Percentiles rank a stretch among this genome's conserved stretches.
Evolutionary conservation across 371 early-diverging fungal genomes (phyloP).

Genomic region (Conidiobolus coronatus): DNA sequence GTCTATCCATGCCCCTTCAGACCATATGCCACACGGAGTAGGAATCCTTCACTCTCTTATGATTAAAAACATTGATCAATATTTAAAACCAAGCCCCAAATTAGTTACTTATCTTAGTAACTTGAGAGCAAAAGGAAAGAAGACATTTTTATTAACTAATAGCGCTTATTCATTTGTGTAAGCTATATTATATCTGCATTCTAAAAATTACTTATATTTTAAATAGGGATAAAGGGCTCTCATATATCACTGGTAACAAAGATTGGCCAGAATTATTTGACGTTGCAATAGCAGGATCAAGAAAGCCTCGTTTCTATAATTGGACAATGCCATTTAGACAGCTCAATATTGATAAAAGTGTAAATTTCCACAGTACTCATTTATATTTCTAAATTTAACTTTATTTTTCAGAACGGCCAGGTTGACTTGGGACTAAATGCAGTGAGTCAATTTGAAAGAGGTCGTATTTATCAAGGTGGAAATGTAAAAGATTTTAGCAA

Average conservation of each 20-base stretch:
- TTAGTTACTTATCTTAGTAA: slow-evolving; percentile 22
- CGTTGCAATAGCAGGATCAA: background rate
- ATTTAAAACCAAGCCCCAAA: slow-evolving; percentile 19
- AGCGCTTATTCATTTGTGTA: slow-evolving; percentile 28
- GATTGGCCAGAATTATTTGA: background rate
- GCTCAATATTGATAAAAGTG: background rate
- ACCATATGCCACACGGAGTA: slow-evolving; percentile 9
- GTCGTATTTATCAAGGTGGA: slow-evolving; percentile 35
- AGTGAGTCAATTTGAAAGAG: slow-evolving; percentile 23
- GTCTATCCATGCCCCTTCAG: slow-evolving; percentile 21
- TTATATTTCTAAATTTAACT: too few relatives aligned
- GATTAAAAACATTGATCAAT: slow-evolving; percentile 20
- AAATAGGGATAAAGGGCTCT: slow-evolving; percentile 19
- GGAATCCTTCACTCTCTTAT: slow-evolving; percentile 24
- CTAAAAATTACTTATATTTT: background rate
- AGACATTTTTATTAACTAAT: slow-evolving; percentile 31
- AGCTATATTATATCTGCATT: background rate
- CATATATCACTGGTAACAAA: slow-evolving; percentile 19
- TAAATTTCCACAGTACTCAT: slow-evolving; percentile 12
- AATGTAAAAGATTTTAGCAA: slow-evolving; percentile 26
- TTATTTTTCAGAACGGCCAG: background rate
- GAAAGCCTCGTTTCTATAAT: slow-evolving; percentile 1
- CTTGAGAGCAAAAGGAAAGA: slow-evolving; percentile 19
- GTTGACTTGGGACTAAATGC: slow-evolving; percentile 8
- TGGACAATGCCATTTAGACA: background rate